These are phyloP conservation scores for Penicillium tannophilum DNA, from an alignment of 495 filamentous ascomycete species.

Conservation along the genomic window DNA sequence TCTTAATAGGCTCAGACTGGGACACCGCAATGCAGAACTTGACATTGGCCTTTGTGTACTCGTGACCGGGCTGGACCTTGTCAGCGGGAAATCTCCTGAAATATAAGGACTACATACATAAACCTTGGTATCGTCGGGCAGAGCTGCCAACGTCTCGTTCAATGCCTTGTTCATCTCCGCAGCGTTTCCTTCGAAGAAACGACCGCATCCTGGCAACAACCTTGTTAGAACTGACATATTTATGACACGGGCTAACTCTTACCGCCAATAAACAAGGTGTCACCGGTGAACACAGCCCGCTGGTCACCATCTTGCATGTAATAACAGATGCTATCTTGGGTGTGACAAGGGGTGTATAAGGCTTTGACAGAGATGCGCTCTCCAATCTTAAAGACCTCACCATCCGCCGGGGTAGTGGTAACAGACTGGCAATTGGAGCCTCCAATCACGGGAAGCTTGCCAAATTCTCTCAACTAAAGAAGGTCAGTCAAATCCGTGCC, in stretches of 20 bases:
- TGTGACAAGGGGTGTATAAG: constrained; percentile 96
- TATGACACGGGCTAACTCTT: constrained; percentile 9
- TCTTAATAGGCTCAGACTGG: constrained; percentile 73
- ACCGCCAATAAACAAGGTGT: constrained; percentile 95
- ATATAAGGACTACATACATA: constrained; percentile 61
- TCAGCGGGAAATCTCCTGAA: constrained; percentile 1
- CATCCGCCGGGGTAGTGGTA: constrained; percentile 71
- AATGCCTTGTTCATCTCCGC: constrained; percentile 90
- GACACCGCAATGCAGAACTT: constrained; percentile 79
- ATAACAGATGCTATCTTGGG: constrained; percentile 96
- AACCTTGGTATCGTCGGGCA: constrained; percentile 92
- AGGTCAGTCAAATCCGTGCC: constrained; percentile 14
- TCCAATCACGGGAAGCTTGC: constrained; percentile 73
- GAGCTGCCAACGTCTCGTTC: constrained; percentile 75
- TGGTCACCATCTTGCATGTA: constrained; percentile 80
- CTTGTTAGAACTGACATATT: not conserved
- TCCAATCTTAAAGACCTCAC: constrained; percentile 80
- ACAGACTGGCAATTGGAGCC: constrained; percentile 85
- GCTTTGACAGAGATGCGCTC: constrained; percentile 78
- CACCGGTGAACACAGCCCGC: constrained; percentile 89
- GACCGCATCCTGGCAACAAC: constrained; percentile 64
- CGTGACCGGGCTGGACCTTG: constrained; percentile 75
- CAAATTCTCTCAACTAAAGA: constrained; percentile 66
- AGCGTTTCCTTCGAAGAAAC: constrained; percentile 92
- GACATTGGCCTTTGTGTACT: constrained; percentile 94